A percentile compares a stretch with the other conserved stretches of the same genome.
These are phyloP conservation scores for Medicago arabica DNA, from an alignment of 306 rosid genomes.

Conservation along the genomic window DNA sequence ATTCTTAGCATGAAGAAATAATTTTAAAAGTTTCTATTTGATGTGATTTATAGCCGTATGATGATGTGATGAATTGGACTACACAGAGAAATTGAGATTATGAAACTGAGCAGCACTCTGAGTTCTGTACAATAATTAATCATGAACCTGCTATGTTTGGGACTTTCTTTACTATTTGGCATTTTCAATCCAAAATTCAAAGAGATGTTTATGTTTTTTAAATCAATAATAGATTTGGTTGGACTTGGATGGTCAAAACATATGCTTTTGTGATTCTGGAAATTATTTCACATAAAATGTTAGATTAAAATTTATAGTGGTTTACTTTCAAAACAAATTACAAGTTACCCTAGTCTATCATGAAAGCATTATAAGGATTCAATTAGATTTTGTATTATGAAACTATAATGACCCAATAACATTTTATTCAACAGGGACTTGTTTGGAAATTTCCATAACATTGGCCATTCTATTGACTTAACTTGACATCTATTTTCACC, in stretches of 20 bases:
- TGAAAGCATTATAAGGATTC: background rate
- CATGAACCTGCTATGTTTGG: background rate
- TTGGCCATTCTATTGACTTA: background rate
- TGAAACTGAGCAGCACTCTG: conserved; percentile 9
- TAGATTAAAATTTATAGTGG: background rate
- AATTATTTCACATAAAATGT: background rate
- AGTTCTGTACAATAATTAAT: conserved; percentile 4
- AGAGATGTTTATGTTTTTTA: too few relatives aligned
- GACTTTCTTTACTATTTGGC: background rate
- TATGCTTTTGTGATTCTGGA: too few relatives aligned
- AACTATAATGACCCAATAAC: background rate
- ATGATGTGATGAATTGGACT: conserved; percentile 2
- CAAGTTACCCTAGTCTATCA: background rate
- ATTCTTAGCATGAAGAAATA: conserved; percentile 28
- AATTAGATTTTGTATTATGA: background rate
- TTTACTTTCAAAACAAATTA: background rate
- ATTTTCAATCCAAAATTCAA: too few relatives aligned
- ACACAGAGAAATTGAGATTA: conserved; percentile 10
- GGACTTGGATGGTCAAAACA: too few relatives aligned
- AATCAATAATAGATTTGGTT: too few relatives aligned
- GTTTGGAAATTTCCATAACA: background rate
- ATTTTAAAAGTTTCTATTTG: conserved; percentile 29
- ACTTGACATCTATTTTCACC: background rate
- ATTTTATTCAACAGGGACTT: background rate
- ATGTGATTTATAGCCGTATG: conserved; percentile 20